Base-by-base conservation (phyloP, 2,329 filamentous ascomycete species). In the Venturia aucupariae region DNA sequence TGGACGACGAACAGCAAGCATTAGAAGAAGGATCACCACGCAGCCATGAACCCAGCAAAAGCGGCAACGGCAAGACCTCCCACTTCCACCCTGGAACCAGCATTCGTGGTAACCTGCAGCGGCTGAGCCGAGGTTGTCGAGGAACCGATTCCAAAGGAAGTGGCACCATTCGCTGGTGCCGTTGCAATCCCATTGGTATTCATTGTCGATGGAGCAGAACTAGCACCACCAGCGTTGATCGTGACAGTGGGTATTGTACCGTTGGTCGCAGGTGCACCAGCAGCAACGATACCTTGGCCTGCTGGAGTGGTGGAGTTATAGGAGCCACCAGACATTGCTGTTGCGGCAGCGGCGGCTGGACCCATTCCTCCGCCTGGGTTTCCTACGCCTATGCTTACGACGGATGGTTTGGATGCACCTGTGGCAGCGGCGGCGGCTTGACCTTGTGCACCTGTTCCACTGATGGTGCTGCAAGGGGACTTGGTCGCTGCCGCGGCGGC, bases 221-320 rank as follows among this genome's bases (percentile, higher is more conserved):
- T 22, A 51, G 46, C 22, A n/a, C 30, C 35, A 22, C 35, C 62
- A 39, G 62, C 1, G 7, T 63, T 57, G 48, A 63, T 63, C 3
- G 62, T 63, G 8, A 55, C 35, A 15, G 62, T 63, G 10, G 62
- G 46, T 6, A 57, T 8, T 24, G 62, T 63, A 5, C 30, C 62
- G 17, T 63, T 63, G 1, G 22, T n/a, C 19, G 60, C 39, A 17
- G 42, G 61, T 6, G 61, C 61, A 22, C 61, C 61, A 38, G 38
- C 35, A 46, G 61, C 61, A 38, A 62, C 61, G 15, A 62, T 46
- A 7, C 61, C 61, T 38, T 44, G n/a, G 7, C 44, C 44, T 24
- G 32, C 42, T n/a, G 35, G 24, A 51, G 13, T 5, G 7, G 61
- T 62, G 10, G 61, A 62, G 42, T 62, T 62, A 2, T 13, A 30